Base-by-base conservation (phyloP, 2,329 filamentous ascomycete species). In the Ascochyta fabae region DNA sequence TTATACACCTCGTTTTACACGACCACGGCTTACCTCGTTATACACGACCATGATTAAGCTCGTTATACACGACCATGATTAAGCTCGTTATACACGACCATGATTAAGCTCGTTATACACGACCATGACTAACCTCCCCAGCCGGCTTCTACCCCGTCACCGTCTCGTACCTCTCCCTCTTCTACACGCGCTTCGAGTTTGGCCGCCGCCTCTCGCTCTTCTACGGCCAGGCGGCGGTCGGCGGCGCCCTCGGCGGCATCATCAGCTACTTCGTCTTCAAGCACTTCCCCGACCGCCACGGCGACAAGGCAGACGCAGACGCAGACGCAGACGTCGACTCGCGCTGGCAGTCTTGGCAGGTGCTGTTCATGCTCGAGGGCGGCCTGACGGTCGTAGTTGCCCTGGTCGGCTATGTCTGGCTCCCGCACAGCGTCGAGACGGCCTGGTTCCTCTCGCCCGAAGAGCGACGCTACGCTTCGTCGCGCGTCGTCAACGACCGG, bases 71-170 rank as follows among this genome's bases (percentile, higher is more conserved):
- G 24, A n/a, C 19, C 19, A 19, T 19, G 19, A 19, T 3, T 19
- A 19, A 19, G 2, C 19, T 19, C 19, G 71, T 9, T 29, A 13
- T 16, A 16, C 9, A 27, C 12, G 24, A n/a, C 19, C 19, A 19
- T 19, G 19, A 19, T 3, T 19, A 19, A 19, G 2, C 19, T 19
- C 19, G 71, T 9, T 29, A 13, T 16, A 16, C 9, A 27, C 12
- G 24, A n/a, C 19, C 19, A 19, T 3, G 62, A 69, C 59, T 73
- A 38, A 60, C 54, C 19, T 0, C 36, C 62, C 55, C 56, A 75
- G 81, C 83, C 44, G 84, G 84, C 3, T 86, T 87, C 64, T 86
- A 86, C 60, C 83, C 84, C 3, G 83, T 83, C 0, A 81, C 82
- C 2, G 82, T 86, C 15, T 79, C 80, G n/a, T 86, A 86, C 60